These are phyloP conservation scores for Heritiera fomes DNA, from an alignment of 345 rosid species.

Conservation along the genomic window DNA sequence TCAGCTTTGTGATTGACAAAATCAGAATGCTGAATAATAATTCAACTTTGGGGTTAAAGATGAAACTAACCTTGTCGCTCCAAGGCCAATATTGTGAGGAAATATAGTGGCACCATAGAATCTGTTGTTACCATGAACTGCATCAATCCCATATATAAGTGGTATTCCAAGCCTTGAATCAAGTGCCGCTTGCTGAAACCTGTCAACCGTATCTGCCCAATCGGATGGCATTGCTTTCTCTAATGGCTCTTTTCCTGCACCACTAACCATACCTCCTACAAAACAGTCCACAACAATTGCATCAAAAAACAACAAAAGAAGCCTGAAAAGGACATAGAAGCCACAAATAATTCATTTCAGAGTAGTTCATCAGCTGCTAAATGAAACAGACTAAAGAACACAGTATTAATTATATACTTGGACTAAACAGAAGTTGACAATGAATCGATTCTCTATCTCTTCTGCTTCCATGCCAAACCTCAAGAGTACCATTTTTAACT, in stretches of 20 bases:
- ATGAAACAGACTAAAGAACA: too few species aligned
- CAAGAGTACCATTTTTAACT: too few species aligned
- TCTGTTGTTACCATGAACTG: constrained; percentile 83
- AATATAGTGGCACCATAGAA: constrained; percentile 82
- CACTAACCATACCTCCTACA: constrained; percentile 72
- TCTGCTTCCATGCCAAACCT: too few species aligned
- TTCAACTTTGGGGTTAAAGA: neutral
- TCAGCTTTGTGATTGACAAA: neutral
- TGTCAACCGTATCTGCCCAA: constrained; percentile 86
- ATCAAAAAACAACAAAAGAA: neutral
- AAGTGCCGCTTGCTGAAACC: constrained; percentile 65
- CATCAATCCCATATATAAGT: constrained; percentile 76
- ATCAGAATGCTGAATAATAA: neutral
- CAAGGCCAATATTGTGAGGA: constrained; percentile 89
- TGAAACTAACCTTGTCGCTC: constrained; percentile 67
- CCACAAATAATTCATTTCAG: too few species aligned
- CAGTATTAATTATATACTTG: too few species aligned
- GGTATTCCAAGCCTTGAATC: constrained; percentile 84
- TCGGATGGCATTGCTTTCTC: constrained; percentile 55
- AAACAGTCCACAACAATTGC: constrained; percentile 8
- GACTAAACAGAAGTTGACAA: too few species aligned
- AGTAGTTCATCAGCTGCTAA: too few species aligned
- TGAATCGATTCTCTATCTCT: too few species aligned
- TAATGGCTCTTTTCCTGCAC: constrained; percentile 68
- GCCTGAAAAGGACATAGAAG: too few species aligned